A percentile compares a stretch with the other conserved stretches of the same genome.
These are phyloP conservation scores for Russula sp. DNA, from an alignment of 768 basidiomycete species.

Conservation along the genomic window DNA sequence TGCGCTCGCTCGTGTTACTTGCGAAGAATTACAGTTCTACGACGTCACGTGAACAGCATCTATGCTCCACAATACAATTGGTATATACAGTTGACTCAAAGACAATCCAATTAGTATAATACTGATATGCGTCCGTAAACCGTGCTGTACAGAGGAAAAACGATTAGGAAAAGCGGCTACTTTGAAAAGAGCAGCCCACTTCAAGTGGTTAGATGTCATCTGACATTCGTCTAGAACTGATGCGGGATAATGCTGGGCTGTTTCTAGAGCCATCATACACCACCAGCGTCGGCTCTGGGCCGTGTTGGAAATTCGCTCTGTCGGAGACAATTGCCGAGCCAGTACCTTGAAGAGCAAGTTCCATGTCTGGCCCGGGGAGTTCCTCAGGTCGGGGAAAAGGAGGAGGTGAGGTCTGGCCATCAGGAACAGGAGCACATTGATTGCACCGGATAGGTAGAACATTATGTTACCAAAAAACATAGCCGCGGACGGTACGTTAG, in stretches of 20 bases:
- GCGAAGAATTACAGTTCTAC: too few species aligned
- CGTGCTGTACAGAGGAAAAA: too few species aligned
- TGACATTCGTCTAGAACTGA: neutral
- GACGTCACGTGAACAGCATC: too few species aligned
- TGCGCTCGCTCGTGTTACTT: too few species aligned
- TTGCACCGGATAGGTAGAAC: conserved; percentile 42
- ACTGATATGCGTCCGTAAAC: too few species aligned
- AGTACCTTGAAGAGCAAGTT: neutral
- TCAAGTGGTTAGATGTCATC: neutral
- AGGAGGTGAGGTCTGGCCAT: conserved; percentile 39
- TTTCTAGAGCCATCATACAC: neutral
- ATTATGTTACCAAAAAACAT: conserved; percentile 37
- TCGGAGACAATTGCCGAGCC: neutral
- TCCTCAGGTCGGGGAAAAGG: conserved; percentile 33
- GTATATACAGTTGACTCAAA: too few species aligned
- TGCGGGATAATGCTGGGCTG: neutral
- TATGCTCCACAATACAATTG: too few species aligned
- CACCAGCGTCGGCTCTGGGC: neutral
- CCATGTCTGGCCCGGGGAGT: neutral
- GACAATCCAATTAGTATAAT: too few species aligned
- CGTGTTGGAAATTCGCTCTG: neutral
- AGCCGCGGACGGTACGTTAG: conserved; percentile 34
- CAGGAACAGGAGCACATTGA: conserved; percentile 43
- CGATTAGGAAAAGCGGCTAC: neutral
- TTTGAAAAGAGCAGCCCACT: too few species aligned